phyloP scores from a whole-genome alignment of 257 asterid species.

The Rauvolfia tetraphylla region DNA sequence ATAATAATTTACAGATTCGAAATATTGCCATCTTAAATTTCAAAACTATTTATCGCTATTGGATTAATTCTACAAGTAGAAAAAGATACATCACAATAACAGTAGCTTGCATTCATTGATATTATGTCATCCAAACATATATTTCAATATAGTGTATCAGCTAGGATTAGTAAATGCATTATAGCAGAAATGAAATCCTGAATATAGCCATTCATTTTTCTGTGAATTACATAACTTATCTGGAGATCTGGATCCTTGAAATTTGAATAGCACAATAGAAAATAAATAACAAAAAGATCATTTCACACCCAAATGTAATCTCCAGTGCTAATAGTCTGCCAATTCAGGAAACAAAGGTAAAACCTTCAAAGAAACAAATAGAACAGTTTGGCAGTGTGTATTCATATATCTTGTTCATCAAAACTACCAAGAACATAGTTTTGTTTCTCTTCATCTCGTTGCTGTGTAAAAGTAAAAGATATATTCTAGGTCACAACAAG shows the following conservation, averaged over 20 bases:
- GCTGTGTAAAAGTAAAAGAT: neutral
- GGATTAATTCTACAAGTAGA: neutral
- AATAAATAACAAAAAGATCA: neutral
- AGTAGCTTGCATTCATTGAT: neutral
- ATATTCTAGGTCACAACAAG: neutral
- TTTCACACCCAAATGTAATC: neutral
- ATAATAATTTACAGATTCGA: neutral
- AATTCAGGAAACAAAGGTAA: neutral
- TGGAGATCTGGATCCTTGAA: neutral
- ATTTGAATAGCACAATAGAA: neutral
- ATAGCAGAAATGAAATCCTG: neutral
- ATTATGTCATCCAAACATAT: neutral
- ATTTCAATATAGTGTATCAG: neutral
- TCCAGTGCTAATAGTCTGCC: neutral
- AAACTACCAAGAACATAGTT: neutral
- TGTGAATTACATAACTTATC: neutral
- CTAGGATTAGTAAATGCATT: neutral
- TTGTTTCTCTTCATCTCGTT: neutral
- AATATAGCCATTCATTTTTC: neutral
- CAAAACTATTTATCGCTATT: neutral
- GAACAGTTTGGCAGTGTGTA: neutral
- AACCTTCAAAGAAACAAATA: neutral
- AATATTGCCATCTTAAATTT: neutral
- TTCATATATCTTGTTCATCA: neutral
- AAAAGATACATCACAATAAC: neutral